Base-by-base conservation (phyloP, 139 green algal species). In the Chlorella ohadii region DNA sequence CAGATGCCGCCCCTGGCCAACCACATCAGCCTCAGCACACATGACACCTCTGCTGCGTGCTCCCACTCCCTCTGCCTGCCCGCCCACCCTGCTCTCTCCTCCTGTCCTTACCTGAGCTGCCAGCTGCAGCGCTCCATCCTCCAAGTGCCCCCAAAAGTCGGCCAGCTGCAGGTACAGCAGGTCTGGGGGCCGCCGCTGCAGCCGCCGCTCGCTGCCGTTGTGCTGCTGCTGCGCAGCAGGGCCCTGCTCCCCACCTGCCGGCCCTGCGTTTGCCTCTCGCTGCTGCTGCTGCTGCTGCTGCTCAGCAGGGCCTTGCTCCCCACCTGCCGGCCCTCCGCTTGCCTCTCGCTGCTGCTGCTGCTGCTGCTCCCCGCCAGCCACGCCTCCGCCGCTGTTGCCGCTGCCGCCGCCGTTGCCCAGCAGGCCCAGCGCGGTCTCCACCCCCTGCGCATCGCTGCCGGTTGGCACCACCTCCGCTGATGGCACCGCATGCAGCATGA, bases 401-500 rank as follows among this genome's bases (percentile, higher is more conserved):
- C 25, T 39, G 64, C 64, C 28, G 64, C 28, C n/a, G n/a, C n/a
- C 7, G 2, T 9, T 38, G 9, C 64, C 34, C 55, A 81, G 74
- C 74, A 81, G 31, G 22, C 55, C 11, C 36, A 83, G 77, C n/a
- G 39, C 77, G 4, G 61, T 28, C 17, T 51, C 61, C 28, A 64
- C 39, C 27, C 39, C 77, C 61, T 72, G 16, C 19, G 9, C 11
- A 44, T 83, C 77, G n/a, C 61, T 72, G 77, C 38, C 19, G 17
- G 38, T 28, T 4, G 39, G 28, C 77, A 72, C 77, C 27, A 72
- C 59, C 28, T 34, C 22, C 28, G 77, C 77, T 7, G 38, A 38
- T 4, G 28, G 39, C 61, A 59, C 77, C n/a, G 64, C 78, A 28
- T 84, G 78, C 65, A 77, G 64, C 64, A 71, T 79, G 34, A 96